Evolutionary conservation across 129 eudicot genomes (phyloP), one percentile per base, ranked within the genome.

Genomic region (Flaveria brownii): DNA sequence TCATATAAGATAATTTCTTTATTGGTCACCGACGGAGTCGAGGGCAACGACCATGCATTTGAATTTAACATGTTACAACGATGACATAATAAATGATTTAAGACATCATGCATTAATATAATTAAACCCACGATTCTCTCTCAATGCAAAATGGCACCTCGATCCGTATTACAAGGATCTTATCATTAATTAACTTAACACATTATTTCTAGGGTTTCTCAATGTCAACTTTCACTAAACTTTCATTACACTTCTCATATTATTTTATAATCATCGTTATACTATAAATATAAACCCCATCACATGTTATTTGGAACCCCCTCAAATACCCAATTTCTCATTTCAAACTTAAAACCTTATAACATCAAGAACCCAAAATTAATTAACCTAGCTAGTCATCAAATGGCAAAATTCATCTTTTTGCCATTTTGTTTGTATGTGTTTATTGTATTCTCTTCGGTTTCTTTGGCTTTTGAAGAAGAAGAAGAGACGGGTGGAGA

Each of bases 101-200:
- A 41, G 16, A 72, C 25, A n/a, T 46, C 49, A 63, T 75, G 79
- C 76, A 70, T 70, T 78, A 80, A 52, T 80, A 54, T 5, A 4
- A 14, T 11, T 5, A 73, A 80, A 74, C 84, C 84, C 80, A 74
- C 76, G 84, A 80, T 80, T 74, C 84, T 74, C 65, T 74, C 80
- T 80, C 80, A 68, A 80, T 33, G 72, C 28, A 46, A 80, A 72
- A 80, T 80, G 83, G 84, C 80, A 80, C 76, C 84, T 74, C 50
- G 83, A 80, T 80, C 84, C 84, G 84, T 74, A 80, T 80, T 74
- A 80, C 84, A 80, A 74, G 84, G 84, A 80, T 80, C 84, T 80
- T 71, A 67, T 28, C 43, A 74, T 67, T 72, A 72, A 73, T 73
- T 30, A 17, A 57, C 2, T 80, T 45, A 73, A 65, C 79, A 80